phyloP scores from a whole-genome alignment of 805 yeast species.

The Blastobotrys terrestris region DNA sequence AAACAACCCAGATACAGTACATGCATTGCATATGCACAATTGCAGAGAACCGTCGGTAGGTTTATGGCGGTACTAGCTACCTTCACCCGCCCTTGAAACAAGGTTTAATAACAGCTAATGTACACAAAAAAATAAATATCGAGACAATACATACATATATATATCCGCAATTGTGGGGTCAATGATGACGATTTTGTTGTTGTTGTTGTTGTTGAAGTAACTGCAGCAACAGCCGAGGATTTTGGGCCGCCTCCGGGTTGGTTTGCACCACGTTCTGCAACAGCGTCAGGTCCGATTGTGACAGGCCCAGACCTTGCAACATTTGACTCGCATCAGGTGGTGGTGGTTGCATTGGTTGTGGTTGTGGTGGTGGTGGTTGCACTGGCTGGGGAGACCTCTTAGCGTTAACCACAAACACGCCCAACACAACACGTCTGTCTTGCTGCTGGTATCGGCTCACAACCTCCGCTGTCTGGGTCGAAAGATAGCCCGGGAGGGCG shows the following conservation, averaged over 20 bases:
- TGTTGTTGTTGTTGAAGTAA: conserved; percentile 23
- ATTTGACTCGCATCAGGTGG: neutral
- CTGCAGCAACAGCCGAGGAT: conserved; percentile 26
- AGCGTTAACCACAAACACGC: conserved; percentile 14
- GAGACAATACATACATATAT: no score
- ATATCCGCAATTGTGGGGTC: neutral
- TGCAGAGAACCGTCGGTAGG: neutral
- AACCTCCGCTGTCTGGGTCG: neutral
- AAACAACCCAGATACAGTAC: neutral
- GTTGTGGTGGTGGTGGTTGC: neutral
- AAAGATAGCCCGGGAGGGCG: conserved; percentile 20
- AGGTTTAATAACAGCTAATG: neutral
- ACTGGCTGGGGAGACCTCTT: neutral
- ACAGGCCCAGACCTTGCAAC: conserved; percentile 18
- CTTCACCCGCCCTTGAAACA: neutral
- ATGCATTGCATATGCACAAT: neutral
- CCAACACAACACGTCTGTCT: conserved; percentile 9
- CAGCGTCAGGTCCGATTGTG: conserved; percentile 19
- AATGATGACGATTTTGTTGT: neutral
- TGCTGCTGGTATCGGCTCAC: neutral
- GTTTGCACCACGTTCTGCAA: conserved; percentile 20
- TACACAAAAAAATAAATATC: neutral
- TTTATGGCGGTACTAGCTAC: no score
- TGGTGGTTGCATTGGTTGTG: neutral
- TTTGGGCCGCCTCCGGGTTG: conserved; percentile 24